Percentiles rank a stretch among this genome's conserved stretches.
Evolutionary conservation across 2,329 filamentous ascomycete genomes (phyloP).

Genomic region (Penicillium verrucosum): DNA sequence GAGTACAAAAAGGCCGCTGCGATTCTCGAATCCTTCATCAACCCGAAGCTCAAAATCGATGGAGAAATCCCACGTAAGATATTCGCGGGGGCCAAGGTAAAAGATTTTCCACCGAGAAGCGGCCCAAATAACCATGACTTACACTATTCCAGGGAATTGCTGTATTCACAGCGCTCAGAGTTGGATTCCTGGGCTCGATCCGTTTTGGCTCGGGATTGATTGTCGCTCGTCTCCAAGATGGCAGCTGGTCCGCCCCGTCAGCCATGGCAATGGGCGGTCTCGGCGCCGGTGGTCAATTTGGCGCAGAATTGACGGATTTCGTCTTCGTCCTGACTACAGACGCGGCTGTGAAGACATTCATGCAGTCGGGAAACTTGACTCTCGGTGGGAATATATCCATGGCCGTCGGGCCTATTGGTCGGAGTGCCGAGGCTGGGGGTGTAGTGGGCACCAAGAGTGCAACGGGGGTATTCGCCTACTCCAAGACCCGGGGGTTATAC

Average conservation of each 20-base stretch:
- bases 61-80: constrained; percentile 91
- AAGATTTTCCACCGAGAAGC: background rate
- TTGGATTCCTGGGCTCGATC: constrained; percentile 48
- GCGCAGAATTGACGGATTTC: constrained; percentile 59
- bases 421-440: constrained; percentile 95
- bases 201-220: constrained; percentile 49
- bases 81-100: constrained; percentile 83
- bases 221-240: constrained; percentile 47
- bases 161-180: constrained; percentile 47
- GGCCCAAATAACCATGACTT: background rate
- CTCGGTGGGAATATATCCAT: constrained; percentile 94
- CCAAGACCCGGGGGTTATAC: constrained; percentile 93
- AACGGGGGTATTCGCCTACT: constrained; percentile 91
- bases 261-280: constrained; percentile 48
- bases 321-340: constrained; percentile 96
- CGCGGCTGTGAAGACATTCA: constrained; percentile 84
- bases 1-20: constrained; percentile 96
- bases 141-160: constrained; percentile 41
- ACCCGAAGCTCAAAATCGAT: constrained; percentile 91
- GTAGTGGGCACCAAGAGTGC: constrained; percentile 84
- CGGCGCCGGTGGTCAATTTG: constrained; percentile 49
- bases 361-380: constrained; percentile 83
- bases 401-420: constrained; percentile 87
- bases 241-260: constrained; percentile 49
- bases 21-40: constrained; percentile 89